These are phyloP conservation scores for Endocalyx cinctus DNA, from an alignment of 2,329 filamentous ascomycete genomes.

Conservation along the genomic window DNA sequence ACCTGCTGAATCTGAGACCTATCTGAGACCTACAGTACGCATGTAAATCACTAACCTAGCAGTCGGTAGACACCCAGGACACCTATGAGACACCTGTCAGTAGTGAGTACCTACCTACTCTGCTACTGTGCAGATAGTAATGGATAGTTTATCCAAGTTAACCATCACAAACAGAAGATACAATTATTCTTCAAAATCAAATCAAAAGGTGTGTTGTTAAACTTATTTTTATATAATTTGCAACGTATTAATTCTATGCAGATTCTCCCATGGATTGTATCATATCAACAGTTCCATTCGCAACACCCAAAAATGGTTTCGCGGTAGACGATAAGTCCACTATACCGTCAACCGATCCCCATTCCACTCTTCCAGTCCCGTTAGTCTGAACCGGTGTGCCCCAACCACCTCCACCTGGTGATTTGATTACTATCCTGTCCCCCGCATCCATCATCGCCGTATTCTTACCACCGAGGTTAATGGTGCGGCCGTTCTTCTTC, in stretches of 20 bases:
- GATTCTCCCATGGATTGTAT: slow-evolving; percentile 6
- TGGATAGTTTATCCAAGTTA: too few species aligned
- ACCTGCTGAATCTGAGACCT: too few species aligned
- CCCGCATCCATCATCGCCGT: slow-evolving; percentile 13
- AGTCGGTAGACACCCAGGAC: too few species aligned
- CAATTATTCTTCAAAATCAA: too few species aligned
- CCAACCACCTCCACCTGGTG: slow-evolving; percentile 19
- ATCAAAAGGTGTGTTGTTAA: too few species aligned
- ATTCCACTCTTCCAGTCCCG: background rate
- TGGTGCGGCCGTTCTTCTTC: slow-evolving; percentile 7
- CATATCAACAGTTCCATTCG: slow-evolving; percentile 3
- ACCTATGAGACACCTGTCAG: too few species aligned
- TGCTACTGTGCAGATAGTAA: too few species aligned
- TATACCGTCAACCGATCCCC: background rate
- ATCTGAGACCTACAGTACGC: too few species aligned
- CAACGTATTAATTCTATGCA: slow-evolving; percentile 2
- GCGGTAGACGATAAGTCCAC: background rate
- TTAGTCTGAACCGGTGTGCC: slow-evolving; percentile 4
- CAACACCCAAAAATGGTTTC: slow-evolving; percentile 4
- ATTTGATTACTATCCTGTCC: slow-evolving; percentile 15
- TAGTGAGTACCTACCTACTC: too few species aligned
- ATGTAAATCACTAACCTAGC: too few species aligned
- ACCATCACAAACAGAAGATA: too few species aligned
- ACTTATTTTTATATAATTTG: too few species aligned
- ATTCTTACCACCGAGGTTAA: slow-evolving; percentile 17